Percentiles rank a stretch among this genome's conserved stretches.
Evolutionary conservation across 1,139 yeast genomes (phyloP).

Genomic region (Blastobotrys indianensis): DNA sequence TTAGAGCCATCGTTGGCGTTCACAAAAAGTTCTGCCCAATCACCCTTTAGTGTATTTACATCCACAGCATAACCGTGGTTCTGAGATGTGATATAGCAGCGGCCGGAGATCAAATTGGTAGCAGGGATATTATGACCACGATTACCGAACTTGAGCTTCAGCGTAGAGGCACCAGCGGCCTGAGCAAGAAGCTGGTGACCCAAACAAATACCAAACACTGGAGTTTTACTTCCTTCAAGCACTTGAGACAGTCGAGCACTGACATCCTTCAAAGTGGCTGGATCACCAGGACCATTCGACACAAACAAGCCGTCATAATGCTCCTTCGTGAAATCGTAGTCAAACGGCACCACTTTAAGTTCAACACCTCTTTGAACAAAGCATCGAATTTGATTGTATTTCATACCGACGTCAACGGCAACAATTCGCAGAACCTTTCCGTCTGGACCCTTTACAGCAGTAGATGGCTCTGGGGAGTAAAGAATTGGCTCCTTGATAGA

Average conservation of each 20-base stretch:
- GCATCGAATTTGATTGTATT: slow-evolving; percentile 95
- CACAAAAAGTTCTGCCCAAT: slow-evolving; percentile 92
- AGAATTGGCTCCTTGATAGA: slow-evolving; percentile 69
- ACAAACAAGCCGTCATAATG: slow-evolving; percentile 94
- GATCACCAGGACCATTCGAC: slow-evolving; percentile 99
- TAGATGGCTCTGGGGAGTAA: slow-evolving; percentile 57
- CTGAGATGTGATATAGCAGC: slow-evolving; percentile 98
- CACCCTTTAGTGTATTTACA: slow-evolving; percentile 56
- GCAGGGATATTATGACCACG: slow-evolving; percentile 99
- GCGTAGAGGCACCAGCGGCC: slow-evolving; percentile 90
- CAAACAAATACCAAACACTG: slow-evolving; percentile 91
- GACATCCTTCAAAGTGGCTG: slow-evolving; percentile 69
- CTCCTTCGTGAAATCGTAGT: slow-evolving; percentile 64
- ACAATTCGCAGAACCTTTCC: slow-evolving; percentile 78
- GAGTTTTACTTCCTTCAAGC: slow-evolving; percentile 51
- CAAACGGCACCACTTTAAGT: slow-evolving; percentile 93
- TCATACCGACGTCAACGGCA: slow-evolving; percentile 97
- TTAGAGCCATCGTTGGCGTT: slow-evolving; percentile 97
- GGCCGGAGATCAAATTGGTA: slow-evolving; percentile 85
- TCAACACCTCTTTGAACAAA: slow-evolving; percentile 95
- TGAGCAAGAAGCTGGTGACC: slow-evolving; percentile 97
- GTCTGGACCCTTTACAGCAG: slow-evolving; percentile 50
- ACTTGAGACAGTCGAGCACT: slow-evolving; percentile 54
- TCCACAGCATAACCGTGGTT: slow-evolving; percentile 99
- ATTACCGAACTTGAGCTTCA: slow-evolving; percentile 95